A percentile compares a stretch with the other conserved stretches of the same genome.
These are phyloP conservation scores for Aureobasidium lini DNA, from an alignment of 2,329 filamentous ascomycete genomes.

Conservation along the genomic window DNA sequence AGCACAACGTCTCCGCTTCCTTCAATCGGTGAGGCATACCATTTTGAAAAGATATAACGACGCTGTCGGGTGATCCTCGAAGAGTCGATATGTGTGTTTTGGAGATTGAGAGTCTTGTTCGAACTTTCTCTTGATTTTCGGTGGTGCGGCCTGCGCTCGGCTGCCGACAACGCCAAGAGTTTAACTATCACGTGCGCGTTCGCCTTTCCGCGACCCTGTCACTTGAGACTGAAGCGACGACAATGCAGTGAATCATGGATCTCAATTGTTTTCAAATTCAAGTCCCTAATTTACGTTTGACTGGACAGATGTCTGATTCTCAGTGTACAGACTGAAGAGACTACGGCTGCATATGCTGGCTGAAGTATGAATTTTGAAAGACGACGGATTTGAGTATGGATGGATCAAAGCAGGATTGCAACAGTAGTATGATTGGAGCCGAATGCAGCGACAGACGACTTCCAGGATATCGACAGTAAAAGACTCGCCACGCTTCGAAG, in stretches of 20 bases:
- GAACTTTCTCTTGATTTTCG: not conserved
- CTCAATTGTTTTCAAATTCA: no score
- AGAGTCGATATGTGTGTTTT: constrained; percentile 24
- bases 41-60: constrained; percentile 30
- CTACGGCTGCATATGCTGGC: no score
- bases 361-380: not conserved
- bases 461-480: constrained; percentile 1
- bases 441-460: not conserved
- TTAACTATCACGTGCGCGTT: not conserved
- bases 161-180: not conserved
- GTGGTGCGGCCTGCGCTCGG: not conserved
- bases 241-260: no score
- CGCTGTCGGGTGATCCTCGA: constrained; percentile 38
- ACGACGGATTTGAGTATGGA: no score
- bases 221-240: no score
- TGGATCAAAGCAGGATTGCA: not conserved
- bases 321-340: no score
- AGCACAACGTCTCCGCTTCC: not conserved
- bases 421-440: not conserved
- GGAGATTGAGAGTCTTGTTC: not conserved
- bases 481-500: not conserved
- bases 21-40: constrained; percentile 24
- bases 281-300: no score
- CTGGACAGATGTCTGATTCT: no score
- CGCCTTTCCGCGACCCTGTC: not conserved